Evolutionary conservation across 1,284 basidiomycete genomes (phyloP).

Genomic region (Gymnopus androsaceus): DNA sequence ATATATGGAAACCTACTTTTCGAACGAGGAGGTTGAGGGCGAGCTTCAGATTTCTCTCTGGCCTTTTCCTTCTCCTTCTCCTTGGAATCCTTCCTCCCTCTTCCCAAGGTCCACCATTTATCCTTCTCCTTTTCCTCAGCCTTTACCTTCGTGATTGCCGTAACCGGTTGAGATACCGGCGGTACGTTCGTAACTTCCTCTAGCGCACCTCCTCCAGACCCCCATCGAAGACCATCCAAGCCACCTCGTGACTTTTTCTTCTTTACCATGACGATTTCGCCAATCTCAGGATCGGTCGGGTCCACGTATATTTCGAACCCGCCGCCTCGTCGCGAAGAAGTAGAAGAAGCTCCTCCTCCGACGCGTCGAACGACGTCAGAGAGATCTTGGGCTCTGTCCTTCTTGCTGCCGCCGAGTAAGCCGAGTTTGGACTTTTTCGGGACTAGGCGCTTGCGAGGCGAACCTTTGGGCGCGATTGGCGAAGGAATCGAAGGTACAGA

Average conservation of each 20-base stretch:
- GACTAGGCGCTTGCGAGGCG: slow-evolving; percentile 57
- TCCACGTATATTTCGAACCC: slow-evolving; percentile 78
- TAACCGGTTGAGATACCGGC: slow-evolving; percentile 22
- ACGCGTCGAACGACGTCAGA: slow-evolving; percentile 65
- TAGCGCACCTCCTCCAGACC: slow-evolving; percentile 39
- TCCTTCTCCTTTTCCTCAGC: slow-evolving; percentile 61
- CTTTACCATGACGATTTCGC: slow-evolving; percentile 73
- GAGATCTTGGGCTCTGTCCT: slow-evolving; percentile 50
- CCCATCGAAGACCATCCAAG: slow-evolving; percentile 67
- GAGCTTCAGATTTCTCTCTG: slow-evolving; percentile 30
- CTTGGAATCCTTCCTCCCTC: slow-evolving; percentile 65
- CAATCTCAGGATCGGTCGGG: slow-evolving; percentile 59
- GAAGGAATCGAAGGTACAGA: slow-evolving; percentile 30
- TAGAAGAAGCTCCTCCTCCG: slow-evolving; percentile 40
- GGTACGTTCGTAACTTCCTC: slow-evolving; percentile 66
- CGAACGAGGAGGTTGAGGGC: slow-evolving; percentile 39
- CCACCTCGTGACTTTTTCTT: slow-evolving; percentile 72
- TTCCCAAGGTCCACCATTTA: slow-evolving; percentile 78
- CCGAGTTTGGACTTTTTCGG: slow-evolving; percentile 73
- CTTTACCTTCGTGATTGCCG: slow-evolving; percentile 31
- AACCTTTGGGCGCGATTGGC: slow-evolving; percentile 24
- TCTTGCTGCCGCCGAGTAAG: slow-evolving; percentile 45
- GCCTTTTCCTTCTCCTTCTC: slow-evolving; percentile 46
- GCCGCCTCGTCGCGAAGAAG: slow-evolving; percentile 42
- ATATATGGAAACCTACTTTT: slow-evolving; percentile 33